A percentile compares a stretch with the other conserved stretches of the same genome.
Conservation (phyloP, 2,329 filamentous ascomycete genomes). For the Xylariaceae sp. region DNA sequence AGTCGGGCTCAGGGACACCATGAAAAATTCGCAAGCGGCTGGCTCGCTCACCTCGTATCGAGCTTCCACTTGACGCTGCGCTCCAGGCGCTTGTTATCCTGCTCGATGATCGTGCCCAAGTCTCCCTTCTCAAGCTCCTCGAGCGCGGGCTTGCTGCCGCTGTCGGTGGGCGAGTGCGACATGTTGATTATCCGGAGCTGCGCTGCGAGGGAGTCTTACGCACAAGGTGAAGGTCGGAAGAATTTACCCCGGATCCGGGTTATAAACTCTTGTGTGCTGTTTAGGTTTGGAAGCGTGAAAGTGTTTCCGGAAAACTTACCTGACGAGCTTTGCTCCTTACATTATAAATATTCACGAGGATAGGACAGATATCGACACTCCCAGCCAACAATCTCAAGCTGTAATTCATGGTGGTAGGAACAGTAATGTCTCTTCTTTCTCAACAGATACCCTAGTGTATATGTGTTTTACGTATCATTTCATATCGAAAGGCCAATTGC, state of each 20-base stretch:
- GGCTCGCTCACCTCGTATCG: conserved; percentile 49
- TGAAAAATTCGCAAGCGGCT: neutral
- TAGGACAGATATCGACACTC: neutral
- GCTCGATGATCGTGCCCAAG: neutral
- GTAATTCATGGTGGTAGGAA: neutral
- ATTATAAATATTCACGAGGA: neutral
- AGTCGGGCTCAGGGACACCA: neutral
- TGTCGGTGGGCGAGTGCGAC: neutral
- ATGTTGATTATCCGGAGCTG: neutral
- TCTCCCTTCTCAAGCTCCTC: conserved; percentile 34
- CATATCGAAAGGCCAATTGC: neutral
- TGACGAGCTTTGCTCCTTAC: neutral
- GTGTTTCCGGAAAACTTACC: neutral
- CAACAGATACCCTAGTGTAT: neutral
- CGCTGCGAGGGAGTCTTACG: neutral
- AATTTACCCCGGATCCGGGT: neutral
- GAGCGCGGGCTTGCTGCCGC: conserved; percentile 22
- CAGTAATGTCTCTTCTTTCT: neutral
- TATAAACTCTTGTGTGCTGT: neutral
- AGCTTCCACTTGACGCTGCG: conserved; percentile 55
- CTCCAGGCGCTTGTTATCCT: conserved; percentile 36
- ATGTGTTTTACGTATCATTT: neutral
- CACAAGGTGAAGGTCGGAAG: neutral
- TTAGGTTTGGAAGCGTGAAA: neutral
- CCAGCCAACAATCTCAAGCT: neutral